A percentile compares a stretch with the other conserved stretches of the same genome.
phyloP scores from a whole-genome alignment of 2,329 filamentous ascomycete species.

The Venturia aucupariae region DNA sequence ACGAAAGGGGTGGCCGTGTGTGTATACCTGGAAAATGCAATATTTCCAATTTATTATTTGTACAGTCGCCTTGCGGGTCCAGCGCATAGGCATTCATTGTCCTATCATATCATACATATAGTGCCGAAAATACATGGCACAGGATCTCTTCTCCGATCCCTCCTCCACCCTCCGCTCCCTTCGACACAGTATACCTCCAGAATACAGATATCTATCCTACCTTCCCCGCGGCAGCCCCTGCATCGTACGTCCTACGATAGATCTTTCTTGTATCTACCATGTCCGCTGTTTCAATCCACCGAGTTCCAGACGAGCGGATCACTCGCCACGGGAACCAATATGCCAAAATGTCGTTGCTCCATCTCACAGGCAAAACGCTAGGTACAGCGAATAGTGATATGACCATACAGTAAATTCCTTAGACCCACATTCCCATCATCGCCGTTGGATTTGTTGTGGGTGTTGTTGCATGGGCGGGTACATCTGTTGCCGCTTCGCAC shows the following conservation, averaged over 20 bases:
- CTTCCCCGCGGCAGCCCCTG: neutral
- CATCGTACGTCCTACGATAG: neutral
- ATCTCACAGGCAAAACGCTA: neutral
- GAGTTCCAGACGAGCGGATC: neutral
- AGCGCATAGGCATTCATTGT: neutral
- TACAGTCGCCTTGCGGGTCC: neutral
- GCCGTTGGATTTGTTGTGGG: constrained; percentile 3
- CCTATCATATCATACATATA: neutral
- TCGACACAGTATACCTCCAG: neutral
- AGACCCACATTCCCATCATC: neutral
- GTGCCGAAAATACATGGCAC: neutral
- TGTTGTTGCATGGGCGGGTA: constrained; percentile 43
- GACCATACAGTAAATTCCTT: neutral
- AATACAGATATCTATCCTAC: neutral
- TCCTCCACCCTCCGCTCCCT: neutral
- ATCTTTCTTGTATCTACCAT: neutral
- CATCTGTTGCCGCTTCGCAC: constrained; percentile 50
- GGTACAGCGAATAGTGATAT: neutral
- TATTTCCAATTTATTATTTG: neutral
- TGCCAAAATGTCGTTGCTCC: neutral
- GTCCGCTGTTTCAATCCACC: neutral
- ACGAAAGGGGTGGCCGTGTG: too few relatives aligned
- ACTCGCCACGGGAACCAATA: neutral
- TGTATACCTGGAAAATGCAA: neutral
- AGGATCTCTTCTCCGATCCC: neutral